phyloP scores from a whole-genome alignment of 2,329 filamentous ascomycete genomes.

The Botrytis squamosa region DNA sequence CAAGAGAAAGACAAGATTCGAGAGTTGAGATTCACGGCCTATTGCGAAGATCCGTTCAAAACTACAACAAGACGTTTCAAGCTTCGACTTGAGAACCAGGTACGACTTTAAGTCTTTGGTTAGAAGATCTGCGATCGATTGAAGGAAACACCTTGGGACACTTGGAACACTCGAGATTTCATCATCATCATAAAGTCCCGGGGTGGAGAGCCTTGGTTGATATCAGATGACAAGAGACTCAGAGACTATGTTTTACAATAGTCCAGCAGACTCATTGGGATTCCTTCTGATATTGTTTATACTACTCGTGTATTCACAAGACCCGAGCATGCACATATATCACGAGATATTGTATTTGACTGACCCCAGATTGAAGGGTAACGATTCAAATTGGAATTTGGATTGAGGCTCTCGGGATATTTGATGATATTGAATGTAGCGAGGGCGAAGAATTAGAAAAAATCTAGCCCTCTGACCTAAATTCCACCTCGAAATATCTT shows the following conservation, averaged over 20 bases:
- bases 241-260: background rate
- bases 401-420: background rate
- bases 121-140: background rate
- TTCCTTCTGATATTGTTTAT: constrained; percentile 3
- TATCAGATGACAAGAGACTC: background rate
- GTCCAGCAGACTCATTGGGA: background rate
- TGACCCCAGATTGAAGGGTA: background rate
- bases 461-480: background rate
- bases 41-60: background rate
- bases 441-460: background rate
- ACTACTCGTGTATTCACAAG: constrained; percentile 3
- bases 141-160: background rate
- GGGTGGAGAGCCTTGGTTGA: background rate
- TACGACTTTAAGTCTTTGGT: background rate
- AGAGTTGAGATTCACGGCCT: constrained; percentile 32
- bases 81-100: background rate
- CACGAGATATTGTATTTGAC: constrained; percentile 22
- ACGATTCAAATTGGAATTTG: background rate
- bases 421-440: background rate
- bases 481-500: background rate
- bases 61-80: background rate
- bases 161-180: background rate
- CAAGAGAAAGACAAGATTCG: constrained; percentile 40
- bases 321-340: constrained; percentile 24
- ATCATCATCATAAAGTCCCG: background rate